Base-by-base conservation (phyloP, 495 filamentous ascomycete species). In the Lasiosphaeris hirsuta region DNA sequence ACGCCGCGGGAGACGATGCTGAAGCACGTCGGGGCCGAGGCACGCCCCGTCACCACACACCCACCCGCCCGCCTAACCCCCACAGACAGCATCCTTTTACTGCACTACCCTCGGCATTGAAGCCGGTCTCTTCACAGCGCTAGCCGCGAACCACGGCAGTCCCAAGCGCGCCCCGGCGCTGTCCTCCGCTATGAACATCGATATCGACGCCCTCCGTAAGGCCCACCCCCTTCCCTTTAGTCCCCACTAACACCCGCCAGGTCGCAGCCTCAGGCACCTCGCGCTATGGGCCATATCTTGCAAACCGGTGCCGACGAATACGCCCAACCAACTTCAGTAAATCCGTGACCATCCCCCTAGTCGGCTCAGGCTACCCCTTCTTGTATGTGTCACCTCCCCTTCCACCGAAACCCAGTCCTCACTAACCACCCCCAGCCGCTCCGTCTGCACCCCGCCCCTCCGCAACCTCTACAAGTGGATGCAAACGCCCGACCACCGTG, bases 271-370 rank as follows among this genome's bases (percentile, higher is more conserved):
- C 53, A 75, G 73, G 56, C 80, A 84, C 46, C 56, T 83, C 0
- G 72, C 70, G 75, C 80, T 47, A 79, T 80, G 74, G 76, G 75
- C 7, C 67, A 78, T 38, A 68, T 84, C 40, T 40, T 45, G 6
- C 75, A 83, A 58, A 74, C 69, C 11, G 75, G 70, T 1, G 47
- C 61, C 3, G 69, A 81, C 56, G 69, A 71, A 17, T 84, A 82
- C 61, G 59, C 59, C 67, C 69, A 0, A 82, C 71, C 13, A 73
- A 72, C 35, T 69, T 82, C 56, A 70, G 73, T 3, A 71, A 62
- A 6, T 63, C 77, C 1, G 59, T 83, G 13, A 65, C 64, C 7
- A 64, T 69, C 10, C 63, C 74, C 7, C 54, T 59, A 23, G 61
- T 70, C 8, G 53, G 62, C 2, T 60, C 60, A 7, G 64, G 70